phyloP scores from a whole-genome alignment of 345 rosid genomes.

The Murraya paniculata region DNA sequence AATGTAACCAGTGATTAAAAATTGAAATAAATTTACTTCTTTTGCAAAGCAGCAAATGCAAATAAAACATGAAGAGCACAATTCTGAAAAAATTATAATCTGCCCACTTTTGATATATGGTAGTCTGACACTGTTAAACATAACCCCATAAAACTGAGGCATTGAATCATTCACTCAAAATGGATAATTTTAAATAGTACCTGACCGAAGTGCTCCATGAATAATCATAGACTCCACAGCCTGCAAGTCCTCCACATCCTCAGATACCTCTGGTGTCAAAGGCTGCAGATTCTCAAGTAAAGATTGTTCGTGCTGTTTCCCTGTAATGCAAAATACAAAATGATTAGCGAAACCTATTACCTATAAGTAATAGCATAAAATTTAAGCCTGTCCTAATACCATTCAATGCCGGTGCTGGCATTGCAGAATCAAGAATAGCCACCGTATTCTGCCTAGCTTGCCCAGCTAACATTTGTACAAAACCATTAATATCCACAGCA shows the following conservation, averaged over 20 bases:
- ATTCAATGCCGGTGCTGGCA: conserved; percentile 65
- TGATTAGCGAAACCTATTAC: conserved; percentile 5
- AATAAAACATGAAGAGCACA: background rate
- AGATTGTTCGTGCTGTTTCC: conserved; percentile 37
- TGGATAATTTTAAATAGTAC: conserved; percentile 26
- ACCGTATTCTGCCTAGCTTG: conserved; percentile 72
- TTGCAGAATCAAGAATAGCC: conserved; percentile 62
- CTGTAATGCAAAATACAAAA: conserved; percentile 28
- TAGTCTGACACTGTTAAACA: background rate
- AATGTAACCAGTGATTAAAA: background rate
- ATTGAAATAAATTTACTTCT: background rate
- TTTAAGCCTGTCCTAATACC: conserved; percentile 31
- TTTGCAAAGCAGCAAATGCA: background rate
- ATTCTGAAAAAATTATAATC: background rate
- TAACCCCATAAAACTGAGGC: background rate
- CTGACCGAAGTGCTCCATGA: conserved; percentile 69
- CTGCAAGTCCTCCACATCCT: conserved; percentile 58
- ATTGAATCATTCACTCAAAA: background rate
- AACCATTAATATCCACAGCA: conserved; percentile 51
- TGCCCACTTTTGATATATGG: background rate
- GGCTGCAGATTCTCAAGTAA: conserved; percentile 50
- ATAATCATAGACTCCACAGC: conserved; percentile 63
- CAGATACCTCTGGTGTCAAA: conserved; percentile 67
- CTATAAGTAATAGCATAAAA: background rate
- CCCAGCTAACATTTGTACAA: conserved; percentile 56